phyloP scores from a whole-genome alignment of 306 rosid species.

The Phaseolus lunatus region DNA sequence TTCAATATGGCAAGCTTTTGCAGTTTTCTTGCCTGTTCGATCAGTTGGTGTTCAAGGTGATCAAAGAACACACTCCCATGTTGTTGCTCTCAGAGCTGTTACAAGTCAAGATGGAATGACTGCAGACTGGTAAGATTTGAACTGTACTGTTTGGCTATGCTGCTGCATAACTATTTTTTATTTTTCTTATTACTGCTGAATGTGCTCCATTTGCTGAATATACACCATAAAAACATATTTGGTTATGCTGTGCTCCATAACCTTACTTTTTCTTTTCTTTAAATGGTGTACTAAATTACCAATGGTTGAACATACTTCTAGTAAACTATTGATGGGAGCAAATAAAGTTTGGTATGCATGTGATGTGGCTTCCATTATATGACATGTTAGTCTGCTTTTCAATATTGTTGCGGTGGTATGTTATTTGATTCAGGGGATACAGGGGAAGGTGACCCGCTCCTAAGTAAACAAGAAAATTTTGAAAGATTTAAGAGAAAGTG shows the following conservation, averaged over 20 bases:
- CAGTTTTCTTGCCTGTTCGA: constrained; percentile 86
- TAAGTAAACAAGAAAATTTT: not conserved
- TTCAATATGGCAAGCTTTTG: constrained; percentile 98
- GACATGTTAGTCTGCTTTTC: constrained; percentile 8
- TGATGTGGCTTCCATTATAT: not conserved
- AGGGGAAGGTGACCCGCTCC: not conserved
- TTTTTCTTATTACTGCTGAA: not conserved
- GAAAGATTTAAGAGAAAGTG: constrained; percentile 6
- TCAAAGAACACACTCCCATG: constrained; percentile 97
- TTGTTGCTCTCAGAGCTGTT: constrained; percentile 93
- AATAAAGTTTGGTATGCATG: constrained; percentile 7
- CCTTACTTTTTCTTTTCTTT: not conserved
- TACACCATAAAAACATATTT: not conserved
- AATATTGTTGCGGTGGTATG: constrained; percentile 22
- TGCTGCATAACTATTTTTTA: not conserved
- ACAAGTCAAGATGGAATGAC: constrained; percentile 99
- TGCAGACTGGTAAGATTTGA: constrained; percentile 81
- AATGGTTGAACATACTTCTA: constrained; percentile 1
- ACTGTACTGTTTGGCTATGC: constrained; percentile 12
- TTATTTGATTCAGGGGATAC: constrained; percentile 29
- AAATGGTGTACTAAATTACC: not conserved
- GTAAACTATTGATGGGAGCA: constrained; percentile 2
- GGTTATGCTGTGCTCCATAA: constrained; percentile 27
- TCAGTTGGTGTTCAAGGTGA: constrained; percentile 98
- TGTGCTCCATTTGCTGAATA: constrained; percentile 1